Base-by-base conservation (phyloP, 331 rosid genomes). In the Phaseolus coccineus region DNA sequence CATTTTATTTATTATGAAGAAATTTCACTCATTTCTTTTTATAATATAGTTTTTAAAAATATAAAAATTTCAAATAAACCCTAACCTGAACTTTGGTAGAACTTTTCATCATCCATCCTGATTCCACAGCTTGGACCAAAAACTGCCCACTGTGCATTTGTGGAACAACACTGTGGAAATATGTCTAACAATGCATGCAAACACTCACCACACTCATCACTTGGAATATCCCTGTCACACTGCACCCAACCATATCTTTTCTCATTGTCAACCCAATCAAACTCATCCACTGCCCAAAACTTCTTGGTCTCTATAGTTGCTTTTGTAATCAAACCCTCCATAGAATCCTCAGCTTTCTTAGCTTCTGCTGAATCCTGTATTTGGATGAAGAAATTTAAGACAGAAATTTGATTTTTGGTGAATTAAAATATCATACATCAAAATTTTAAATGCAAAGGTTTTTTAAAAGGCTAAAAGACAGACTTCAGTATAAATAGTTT, bases 211-310 rank as follows among this genome's bases (percentile, higher is more conserved):
- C 68, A 62, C 4, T 35, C 44, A 31, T 62, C 44, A 62, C 7
- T 62, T 62, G 24, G 9, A 35, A 62, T 39, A 15, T 31, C 68
- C 22, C 68, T 31, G 6, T 35, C 40, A 27, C 68, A 62, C 11
- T 62, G 68, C 68, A 62, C 68, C 44, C 44, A 62, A 3, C 68
- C 68, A 30, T 62, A 30, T 16, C 35, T 7, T 62, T 27, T 55
- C 14, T 55, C 62, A 55, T 55, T 55, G 0, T 24, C 62, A 55
- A 4, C 31, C 62, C 62, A 55, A 22, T 55, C 31, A 3, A 55
- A 55, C 31, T 55, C 62, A 11, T 55, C 31, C 62, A 55, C 62
- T 55, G 62, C 62, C 62, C 62, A 62, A 14, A 62, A 62, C 5
- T 62, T 7, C 11, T 62, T 31, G 10, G 44, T 62, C 24, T 62